A percentile compares a stretch with the other conserved stretches of the same genome.
Conservation (phyloP, 75 land plant genomes). For the Sequoiadendron giganteum region DNA sequence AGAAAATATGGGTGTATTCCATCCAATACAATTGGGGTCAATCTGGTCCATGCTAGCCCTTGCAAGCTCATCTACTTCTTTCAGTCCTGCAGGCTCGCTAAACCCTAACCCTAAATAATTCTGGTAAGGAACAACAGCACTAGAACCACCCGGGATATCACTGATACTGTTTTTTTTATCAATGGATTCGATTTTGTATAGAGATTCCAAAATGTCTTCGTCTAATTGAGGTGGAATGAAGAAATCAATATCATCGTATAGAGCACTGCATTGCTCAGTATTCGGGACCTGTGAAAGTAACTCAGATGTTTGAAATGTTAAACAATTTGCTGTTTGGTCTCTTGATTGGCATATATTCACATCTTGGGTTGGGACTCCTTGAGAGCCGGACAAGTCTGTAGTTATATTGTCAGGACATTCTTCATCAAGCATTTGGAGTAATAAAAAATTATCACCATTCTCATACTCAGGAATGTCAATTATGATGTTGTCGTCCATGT, state of each 20-base stretch:
- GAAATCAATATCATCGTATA: neutral
- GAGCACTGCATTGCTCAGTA: neutral
- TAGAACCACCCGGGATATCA: neutral
- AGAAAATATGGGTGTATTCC: conserved; percentile 10
- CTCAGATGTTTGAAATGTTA: neutral
- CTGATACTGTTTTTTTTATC: neutral
- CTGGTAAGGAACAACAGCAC: neutral
- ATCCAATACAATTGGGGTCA: neutral
- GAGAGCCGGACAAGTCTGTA: neutral
- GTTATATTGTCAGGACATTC: neutral
- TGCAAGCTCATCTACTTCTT: conserved; percentile 7
- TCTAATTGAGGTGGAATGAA: neutral
- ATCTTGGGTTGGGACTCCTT: neutral
- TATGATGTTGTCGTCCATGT: neutral
- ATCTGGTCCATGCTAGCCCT: neutral
- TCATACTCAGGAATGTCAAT: neutral
- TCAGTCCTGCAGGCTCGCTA: neutral
- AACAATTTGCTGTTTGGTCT: neutral
- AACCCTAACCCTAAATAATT: neutral
- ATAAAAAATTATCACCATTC: neutral
- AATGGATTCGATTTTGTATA: neutral
- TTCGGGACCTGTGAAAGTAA: neutral
- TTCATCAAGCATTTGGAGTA: neutral
- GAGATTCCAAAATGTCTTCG: neutral
- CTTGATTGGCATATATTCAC: neutral